Evolutionary conservation across 2,329 filamentous ascomycete genomes (phyloP), one percentile per base, ranked within the genome.

Genomic region (Penicillium freii): DNA sequence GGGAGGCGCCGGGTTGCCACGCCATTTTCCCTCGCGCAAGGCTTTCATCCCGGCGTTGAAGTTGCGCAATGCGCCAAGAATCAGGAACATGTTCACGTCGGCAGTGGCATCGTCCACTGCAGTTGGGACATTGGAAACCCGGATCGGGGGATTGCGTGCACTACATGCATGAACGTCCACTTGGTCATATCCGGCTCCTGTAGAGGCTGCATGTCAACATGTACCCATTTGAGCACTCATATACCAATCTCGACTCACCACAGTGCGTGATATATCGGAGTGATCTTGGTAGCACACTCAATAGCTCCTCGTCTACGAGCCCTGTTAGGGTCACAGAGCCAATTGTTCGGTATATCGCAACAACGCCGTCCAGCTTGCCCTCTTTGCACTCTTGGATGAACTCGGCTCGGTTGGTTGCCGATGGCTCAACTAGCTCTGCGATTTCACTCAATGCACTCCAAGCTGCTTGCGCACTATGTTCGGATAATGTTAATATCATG

Each of bases 111-210:
- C 89, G 72, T 94, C 87, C 43, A 92, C 89, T 29, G 89, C 88
- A 0, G 84, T 87, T n/a, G 90, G 91, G 1, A 89, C 87, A 74
- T 95, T 94, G 62, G 89, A 91, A 34, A 96, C 88, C 42, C 79
- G 81, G 62, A 95, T 82, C 4, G 76, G 74, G 2, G 75, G 74
- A 25, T 79, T 78, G 52, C 84, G 85, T 1, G 79, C 78, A 10
- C 85, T 88, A 78, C 90, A 93, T 39, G 88, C 87, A 46, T 82
- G 72, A 9, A 92, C 80, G 72, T 92, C 87, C 61, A 95, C 81
- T 72, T 92, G 88, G 73, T 96, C 91, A 75, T 96, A 96, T 38
- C 92, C 92, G 55, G 91, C 90, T 60, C 90, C 87, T 89, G 59
- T 58, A 27, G 17, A 13, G 51, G 25, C 8, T 21, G 10, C 6